Percentiles rank a stretch among this genome's conserved stretches.
Conservation (phyloP, 495 filamentous ascomycete species). For the Talaromyces stipitatus region DNA sequence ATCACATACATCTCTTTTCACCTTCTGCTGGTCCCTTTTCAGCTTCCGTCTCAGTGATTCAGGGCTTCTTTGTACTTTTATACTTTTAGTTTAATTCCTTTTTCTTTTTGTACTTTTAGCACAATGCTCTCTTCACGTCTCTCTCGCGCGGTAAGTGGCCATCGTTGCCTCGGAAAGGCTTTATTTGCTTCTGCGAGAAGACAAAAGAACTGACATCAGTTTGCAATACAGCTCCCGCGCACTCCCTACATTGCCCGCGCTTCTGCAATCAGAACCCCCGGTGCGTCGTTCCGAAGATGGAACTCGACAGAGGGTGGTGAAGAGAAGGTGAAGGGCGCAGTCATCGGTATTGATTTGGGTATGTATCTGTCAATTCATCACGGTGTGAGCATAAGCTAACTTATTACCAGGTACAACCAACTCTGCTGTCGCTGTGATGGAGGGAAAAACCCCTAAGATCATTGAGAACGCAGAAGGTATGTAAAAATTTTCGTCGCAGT, state of each 20-base stretch:
- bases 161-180: conserved; percentile 8
- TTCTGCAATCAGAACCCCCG: conserved; percentile 47
- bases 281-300: conserved; percentile 59
- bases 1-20: conserved; percentile 16
- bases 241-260: conserved; percentile 39
- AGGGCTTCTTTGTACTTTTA: background rate
- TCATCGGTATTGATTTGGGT: conserved; percentile 99
- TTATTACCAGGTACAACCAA: conserved; percentile 75
- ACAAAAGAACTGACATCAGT: conserved; percentile 13
- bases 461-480: conserved; percentile 96
- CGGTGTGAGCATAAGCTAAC: conserved; percentile 17
- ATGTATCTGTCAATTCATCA: conserved; percentile 31
- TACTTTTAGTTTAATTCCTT: conserved; percentile 2
- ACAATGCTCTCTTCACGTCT: conserved; percentile 52
- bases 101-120: conserved; percentile 18
- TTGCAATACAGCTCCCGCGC: conserved; percentile 30
- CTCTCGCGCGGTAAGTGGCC: conserved; percentile 61
- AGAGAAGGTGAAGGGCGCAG: conserved; percentile 85
- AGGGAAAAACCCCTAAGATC: conserved; percentile 89
- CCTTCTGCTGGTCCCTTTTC: conserved; percentile 15
- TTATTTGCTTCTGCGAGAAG: background rate
- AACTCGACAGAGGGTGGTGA: conserved; percentile 79
- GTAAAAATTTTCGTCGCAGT: conserved; percentile 22
- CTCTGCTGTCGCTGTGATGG: conserved; percentile 96
- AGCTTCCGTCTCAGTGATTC: background rate